Percentiles rank a stretch among this genome's conserved stretches.
These are phyloP conservation scores for Cladosporium sphaerospermum DNA, from an alignment of 2,329 filamentous ascomycete species.

Conservation along the genomic window DNA sequence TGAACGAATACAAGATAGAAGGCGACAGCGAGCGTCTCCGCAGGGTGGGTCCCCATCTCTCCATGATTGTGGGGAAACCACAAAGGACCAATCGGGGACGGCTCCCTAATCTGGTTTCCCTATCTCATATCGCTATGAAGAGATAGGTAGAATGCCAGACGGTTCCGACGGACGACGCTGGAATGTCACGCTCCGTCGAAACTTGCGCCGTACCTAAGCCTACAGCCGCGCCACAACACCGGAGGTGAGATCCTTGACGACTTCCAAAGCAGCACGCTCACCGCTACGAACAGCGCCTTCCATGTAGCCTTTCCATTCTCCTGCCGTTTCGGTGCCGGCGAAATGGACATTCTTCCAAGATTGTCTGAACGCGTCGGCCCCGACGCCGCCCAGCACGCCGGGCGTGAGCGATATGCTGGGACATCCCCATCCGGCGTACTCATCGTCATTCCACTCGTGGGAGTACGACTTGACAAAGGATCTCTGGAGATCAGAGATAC, in stretches of 20 bases:
- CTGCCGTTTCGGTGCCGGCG: constrained; percentile 49
- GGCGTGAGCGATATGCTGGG: constrained; percentile 23
- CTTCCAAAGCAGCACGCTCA: constrained; percentile 43
- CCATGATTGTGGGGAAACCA: no score
- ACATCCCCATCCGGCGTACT: constrained; percentile 27
- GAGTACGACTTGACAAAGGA: constrained; percentile 25
- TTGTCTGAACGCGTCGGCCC: constrained; percentile 18
- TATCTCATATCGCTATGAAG: no score
- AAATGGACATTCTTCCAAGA: constrained; percentile 43
- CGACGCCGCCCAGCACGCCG: constrained; percentile 21
- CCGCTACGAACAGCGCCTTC: constrained; percentile 50
- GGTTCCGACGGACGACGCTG: no score
- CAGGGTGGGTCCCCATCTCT: no score
- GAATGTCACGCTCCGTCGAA: no score
- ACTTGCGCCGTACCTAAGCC: background rate
- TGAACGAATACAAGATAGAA: no score
- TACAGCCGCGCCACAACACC: constrained; percentile 12
- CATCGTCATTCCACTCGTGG: constrained; percentile 28
- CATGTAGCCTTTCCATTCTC: constrained; percentile 54
- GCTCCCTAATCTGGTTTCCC: no score
- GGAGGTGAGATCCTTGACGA: constrained; percentile 24
- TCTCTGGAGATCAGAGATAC: constrained; percentile 14
- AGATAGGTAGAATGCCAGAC: no score
- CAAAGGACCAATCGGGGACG: no score
- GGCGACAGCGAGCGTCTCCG: no score